Percentiles rank a stretch among this genome's conserved stretches.
Evolutionary conservation across 2,329 filamentous ascomycete species (phyloP).

Genomic region (Fusarium sp.): DNA sequence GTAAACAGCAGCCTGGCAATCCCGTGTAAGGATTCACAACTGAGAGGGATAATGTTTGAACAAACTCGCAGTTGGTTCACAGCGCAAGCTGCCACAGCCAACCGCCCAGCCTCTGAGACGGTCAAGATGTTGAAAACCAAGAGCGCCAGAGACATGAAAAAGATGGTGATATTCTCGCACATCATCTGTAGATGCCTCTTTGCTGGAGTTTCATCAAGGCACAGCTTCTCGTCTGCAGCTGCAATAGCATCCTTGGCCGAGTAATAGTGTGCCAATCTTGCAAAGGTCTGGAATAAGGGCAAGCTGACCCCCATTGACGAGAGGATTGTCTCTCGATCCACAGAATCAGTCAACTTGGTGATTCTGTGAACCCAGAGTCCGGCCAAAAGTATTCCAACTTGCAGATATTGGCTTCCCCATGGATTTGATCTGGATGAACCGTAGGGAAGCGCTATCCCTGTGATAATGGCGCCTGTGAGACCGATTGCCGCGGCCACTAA

Average conservation of each 20-base stretch:
- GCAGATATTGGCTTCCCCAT: conserved; percentile 36
- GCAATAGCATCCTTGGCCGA: conserved; percentile 26
- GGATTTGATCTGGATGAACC: conserved; percentile 19
- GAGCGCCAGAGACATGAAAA: conserved; percentile 1
- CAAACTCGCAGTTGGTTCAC: conserved; percentile 17
- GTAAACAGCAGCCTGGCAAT: conserved; percentile 5
- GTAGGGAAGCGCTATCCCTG: conserved; percentile 9
- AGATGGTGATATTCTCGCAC: conserved; percentile 20
- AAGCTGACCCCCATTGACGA: conserved; percentile 30
- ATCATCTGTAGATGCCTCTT: conserved; percentile 19
- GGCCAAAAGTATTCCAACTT: conserved; percentile 17
- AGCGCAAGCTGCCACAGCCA: conserved; percentile 29
- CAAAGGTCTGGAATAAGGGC: conserved; percentile 32
- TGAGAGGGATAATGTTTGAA: conserved; percentile 2
- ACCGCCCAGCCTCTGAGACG: conserved; percentile 21
- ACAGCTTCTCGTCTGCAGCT: conserved; percentile 7
- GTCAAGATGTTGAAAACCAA: conserved; percentile 4
- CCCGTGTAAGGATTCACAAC: neutral
- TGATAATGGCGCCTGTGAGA: conserved; percentile 21
- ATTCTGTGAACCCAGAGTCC: neutral
- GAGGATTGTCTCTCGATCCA: conserved; percentile 14
- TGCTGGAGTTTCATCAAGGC: neutral
- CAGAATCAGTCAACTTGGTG: neutral
- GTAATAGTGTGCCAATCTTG: conserved; percentile 34
- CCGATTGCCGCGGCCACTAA: conserved; percentile 31